Base-by-base conservation (phyloP, 2,329 filamentous ascomycete genomes). In the Lasiodiplodia citricola region DNA sequence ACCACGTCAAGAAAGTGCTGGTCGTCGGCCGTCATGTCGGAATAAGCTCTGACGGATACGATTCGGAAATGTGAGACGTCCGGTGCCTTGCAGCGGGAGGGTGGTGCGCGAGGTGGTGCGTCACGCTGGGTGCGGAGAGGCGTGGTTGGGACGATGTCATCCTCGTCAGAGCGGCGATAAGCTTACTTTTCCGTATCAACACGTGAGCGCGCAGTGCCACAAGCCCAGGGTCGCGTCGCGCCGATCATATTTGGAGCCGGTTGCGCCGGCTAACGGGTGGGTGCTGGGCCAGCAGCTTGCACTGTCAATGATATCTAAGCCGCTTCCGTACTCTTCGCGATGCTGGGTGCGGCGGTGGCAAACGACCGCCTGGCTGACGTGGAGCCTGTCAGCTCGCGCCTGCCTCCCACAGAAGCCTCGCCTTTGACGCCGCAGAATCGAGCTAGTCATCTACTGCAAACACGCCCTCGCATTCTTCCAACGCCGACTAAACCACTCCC, bases 1-100 rank as follows among this genome's bases (percentile, higher is more conserved):
- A 94, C 92, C 77, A 91, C 85, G 81, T 93, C 91, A 72, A 93
- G 83, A 77, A 94, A 91, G 75, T 91, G 89, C 82, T 93, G 90
- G 77, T 93, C 91, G 78, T 94, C 91, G 77, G 88, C 89, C 73
- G 92, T 91, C 92, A 95, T 95, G 73, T 52, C 41, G 60, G 18
- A 52, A 64, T 50, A 64, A 64, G 60, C 60, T 52, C 52, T 57
- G 60, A 52, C 44, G 38, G 21, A 10, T 37, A 52, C 11, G 25
- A 37, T 41, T 68, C 60, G 41, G 28, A n/a, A 41, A 68, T 51
- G 66, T 52, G 44, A 68, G 62, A 63, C 67, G 62, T 65, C 67
- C 47, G 35, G 37, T 64, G 60, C 60, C 23, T 52, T 64, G 60
- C 47, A 52, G 60, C 44, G 8, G 44, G 16, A 37, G 18, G 23